Base-by-base conservation (phyloP, 306 rosid species). In the Delonix regia region DNA sequence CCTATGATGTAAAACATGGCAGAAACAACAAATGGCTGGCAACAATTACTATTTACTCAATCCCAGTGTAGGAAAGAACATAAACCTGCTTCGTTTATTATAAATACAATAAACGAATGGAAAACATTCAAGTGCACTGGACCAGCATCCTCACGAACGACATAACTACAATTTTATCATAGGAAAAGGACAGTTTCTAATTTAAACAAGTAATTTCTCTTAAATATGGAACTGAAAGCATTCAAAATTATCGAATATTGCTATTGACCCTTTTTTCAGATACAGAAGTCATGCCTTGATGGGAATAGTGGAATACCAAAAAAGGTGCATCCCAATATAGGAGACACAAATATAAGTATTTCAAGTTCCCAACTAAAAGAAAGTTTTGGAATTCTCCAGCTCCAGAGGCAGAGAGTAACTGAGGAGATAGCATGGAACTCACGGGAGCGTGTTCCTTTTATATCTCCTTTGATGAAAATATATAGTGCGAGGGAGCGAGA, bases 381-480 rank as follows among this genome's bases (percentile, higher is more conserved):
- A 71, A n/a, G n/a, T n/a, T n/a, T n/a, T 41, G 67, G 52, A 22
- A 55, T 55, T 24, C 41, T 21, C 76, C n/a, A n/a, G n/a, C n/a
- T n/a, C n/a, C 34, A 33, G 59, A 47, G 9, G 27, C 10, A 38
- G 74, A 7, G 74, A 71, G 64, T 34, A 68, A 15, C 44, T 39
- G 44, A 39, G 44, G 44, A 30, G 33, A 30, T 30, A 4, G 44
- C 13, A 30, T 30, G 33, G 33, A 30, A 30, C 33, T 30, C 33
- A 30, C 33, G 1, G 33, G 33, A 30, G 33, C 33, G 33, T n/a
- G n/a, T n/a, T n/a, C n/a, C n/a, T n/a, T n/a, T n/a, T 21, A 24
- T 12, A 56, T 21, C 28, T 24, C 48, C 3, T 0, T 14, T 44
- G 21, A n/a, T 53, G 27, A 53, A n/a, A 21, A 53, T 53, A 21